Conservation (phyloP, 805 yeast species). For the Yamadazyma insecticola region DNA sequence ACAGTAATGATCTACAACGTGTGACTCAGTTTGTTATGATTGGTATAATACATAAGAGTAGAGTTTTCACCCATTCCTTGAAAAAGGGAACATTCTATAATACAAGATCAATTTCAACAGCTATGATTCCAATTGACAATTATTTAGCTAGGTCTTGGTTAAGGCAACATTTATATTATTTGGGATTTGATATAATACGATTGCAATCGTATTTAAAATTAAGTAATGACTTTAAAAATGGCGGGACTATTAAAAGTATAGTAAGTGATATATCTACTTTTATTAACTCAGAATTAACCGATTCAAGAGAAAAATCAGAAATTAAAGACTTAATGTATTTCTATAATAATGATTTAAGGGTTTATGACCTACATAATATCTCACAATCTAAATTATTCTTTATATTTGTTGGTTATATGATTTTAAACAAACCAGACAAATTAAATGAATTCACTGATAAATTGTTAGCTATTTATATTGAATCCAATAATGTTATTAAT, state of each 20-base stretch:
- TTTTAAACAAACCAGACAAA: slow-evolving; percentile 11
- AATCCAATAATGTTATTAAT: slow-evolving; percentile 12
- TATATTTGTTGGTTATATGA: slow-evolving; percentile 13
- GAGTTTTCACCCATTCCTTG: no score
- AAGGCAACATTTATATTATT: slow-evolving; percentile 26
- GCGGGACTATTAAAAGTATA: slow-evolving; percentile 27
- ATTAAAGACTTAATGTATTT: slow-evolving; percentile 19
- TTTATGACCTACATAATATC: slow-evolving; percentile 4
- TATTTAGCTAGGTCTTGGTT: slow-evolving; percentile 19
- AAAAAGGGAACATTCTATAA: no score
- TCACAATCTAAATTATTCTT: slow-evolving; percentile 10
- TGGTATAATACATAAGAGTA: no score
- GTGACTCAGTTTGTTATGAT: no score
- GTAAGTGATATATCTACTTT: slow-evolving; percentile 31
- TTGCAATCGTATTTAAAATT: slow-evolving; percentile 30
- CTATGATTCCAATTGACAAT: slow-evolving; percentile 6
- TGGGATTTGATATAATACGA: slow-evolving; percentile 31
- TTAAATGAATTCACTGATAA: slow-evolving; percentile 24
- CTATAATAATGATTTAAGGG: slow-evolving; percentile 10
- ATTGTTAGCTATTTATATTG: slow-evolving; percentile 27
- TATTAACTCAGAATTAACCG: slow-evolving; percentile 22
- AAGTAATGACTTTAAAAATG: slow-evolving; percentile 25
- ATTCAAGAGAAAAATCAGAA: slow-evolving; percentile 11
- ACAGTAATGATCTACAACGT: no score
- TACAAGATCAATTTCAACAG: no score